These are phyloP conservation scores for Xanthoconium stramineum DNA, from an alignment of 768 basidiomycete species.

Conservation along the genomic window DNA sequence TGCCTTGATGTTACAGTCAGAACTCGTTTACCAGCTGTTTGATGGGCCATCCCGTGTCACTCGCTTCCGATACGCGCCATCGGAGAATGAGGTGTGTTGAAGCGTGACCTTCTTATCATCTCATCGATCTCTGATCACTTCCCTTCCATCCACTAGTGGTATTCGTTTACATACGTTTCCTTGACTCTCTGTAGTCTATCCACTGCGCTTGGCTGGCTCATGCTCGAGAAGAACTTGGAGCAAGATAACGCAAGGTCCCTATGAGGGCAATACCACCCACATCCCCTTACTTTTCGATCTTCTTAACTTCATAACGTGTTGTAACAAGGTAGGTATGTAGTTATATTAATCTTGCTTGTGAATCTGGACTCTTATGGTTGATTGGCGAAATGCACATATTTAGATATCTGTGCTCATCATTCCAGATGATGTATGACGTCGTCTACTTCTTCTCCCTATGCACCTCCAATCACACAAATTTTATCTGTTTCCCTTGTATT, in stretches of 20 bases:
- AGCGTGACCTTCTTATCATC: not conserved
- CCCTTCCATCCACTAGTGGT: not conserved
- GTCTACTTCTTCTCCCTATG: too few relatives aligned
- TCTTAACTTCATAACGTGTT: too few relatives aligned
- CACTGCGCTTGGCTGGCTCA: conserved; percentile 23
- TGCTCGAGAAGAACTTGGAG: conserved; percentile 9
- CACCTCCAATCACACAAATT: too few relatives aligned
- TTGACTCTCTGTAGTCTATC: conserved; percentile 17
- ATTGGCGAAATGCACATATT: too few relatives aligned
- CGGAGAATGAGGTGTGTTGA: conserved; percentile 16
- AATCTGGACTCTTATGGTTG: too few relatives aligned
- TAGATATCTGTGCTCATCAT: too few relatives aligned
- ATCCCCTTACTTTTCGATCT: not conserved
- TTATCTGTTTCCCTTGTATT: too few relatives aligned
- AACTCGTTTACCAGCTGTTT: conserved; percentile 38
- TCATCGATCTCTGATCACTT: not conserved
- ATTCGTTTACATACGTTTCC: conserved; percentile 7
- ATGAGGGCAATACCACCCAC: not conserved
- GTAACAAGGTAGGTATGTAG: too few relatives aligned
- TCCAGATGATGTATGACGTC: too few relatives aligned
- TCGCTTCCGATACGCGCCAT: conserved; percentile 14
- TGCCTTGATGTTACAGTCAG: conserved; percentile 25
- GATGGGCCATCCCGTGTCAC: conserved; percentile 44
- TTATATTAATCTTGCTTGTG: too few relatives aligned
- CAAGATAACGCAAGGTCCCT: not conserved